Percentiles rank a stretch among this genome's conserved stretches.
Evolutionary conservation across 1,139 yeast species (phyloP).

Genomic region (Wickerhamomyces sp.): DNA sequence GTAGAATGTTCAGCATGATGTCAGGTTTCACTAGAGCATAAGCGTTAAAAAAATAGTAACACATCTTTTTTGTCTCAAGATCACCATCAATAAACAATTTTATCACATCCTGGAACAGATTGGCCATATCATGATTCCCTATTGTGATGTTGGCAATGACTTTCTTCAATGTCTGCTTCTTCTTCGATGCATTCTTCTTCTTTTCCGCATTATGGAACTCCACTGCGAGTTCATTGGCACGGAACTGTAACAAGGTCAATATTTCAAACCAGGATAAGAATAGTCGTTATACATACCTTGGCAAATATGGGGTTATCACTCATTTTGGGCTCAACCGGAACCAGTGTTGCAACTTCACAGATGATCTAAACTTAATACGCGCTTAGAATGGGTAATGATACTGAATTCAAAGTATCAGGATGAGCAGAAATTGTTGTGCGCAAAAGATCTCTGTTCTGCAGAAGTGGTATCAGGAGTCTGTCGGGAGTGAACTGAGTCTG

Average conservation of each 20-base stretch:
- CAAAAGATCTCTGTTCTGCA: no score
- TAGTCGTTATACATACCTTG: conserved; percentile 13
- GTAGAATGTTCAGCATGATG: conserved; percentile 51
- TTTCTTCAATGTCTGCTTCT: conserved; percentile 64
- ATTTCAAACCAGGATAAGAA: neutral
- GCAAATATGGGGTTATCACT: conserved; percentile 21
- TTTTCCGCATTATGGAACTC: conserved; percentile 30
- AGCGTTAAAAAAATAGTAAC: conserved; percentile 53
- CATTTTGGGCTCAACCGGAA: no score
- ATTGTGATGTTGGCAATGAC: conserved; percentile 79
- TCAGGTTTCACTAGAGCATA: conserved; percentile 59
- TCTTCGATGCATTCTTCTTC: conserved; percentile 31
- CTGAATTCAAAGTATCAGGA: no score
- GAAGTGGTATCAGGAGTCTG: no score
- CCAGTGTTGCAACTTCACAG: no score
- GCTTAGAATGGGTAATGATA: no score
- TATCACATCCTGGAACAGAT: conserved; percentile 62
- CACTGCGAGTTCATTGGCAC: conserved; percentile 28
- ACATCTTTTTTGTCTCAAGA: conserved; percentile 67
- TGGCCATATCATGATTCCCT: conserved; percentile 72
- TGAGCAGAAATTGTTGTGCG: no score
- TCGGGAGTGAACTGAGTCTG: no score
- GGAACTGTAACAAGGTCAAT: conserved; percentile 8
- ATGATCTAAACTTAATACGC: no score
- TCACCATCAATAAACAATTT: conserved; percentile 59